These are phyloP conservation scores for Leccinellum rugosiceps DNA, from an alignment of 768 basidiomycete genomes.

Conservation along the genomic window DNA sequence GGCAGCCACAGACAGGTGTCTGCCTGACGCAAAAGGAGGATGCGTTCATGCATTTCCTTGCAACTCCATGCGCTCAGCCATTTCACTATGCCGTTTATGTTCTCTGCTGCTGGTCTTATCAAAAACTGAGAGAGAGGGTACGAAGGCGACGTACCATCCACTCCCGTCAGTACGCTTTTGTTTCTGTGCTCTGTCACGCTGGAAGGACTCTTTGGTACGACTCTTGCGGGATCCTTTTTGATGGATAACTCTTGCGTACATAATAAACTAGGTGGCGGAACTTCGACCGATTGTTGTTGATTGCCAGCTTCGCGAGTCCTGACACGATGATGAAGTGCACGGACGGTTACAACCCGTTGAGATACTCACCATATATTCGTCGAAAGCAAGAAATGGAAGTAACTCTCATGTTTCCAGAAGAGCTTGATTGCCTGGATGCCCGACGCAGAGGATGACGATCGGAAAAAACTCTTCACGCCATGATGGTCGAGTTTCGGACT, in stretches of 20 bases:
- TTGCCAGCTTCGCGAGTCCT: neutral
- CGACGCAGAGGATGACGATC: too few species aligned
- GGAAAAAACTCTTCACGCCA: too few species aligned
- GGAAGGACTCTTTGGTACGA: neutral
- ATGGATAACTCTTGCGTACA: neutral
- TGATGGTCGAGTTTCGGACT: too few species aligned
- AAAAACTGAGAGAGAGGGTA: neutral
- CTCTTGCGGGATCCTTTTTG: neutral
- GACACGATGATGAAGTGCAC: neutral
- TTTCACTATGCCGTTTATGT: slow-evolving; percentile 1
- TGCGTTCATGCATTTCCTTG: slow-evolving; percentile 1
- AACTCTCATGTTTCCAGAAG: too few species aligned
- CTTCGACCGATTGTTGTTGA: neutral
- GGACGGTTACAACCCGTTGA: too few species aligned
- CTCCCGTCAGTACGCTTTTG: neutral
- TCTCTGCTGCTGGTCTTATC: neutral
- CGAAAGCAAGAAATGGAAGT: too few species aligned
- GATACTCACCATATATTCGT: too few species aligned
- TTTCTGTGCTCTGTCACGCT: neutral
- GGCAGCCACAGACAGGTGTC: slow-evolving; percentile 14
- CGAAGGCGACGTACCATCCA: neutral
- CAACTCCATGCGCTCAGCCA: slow-evolving; percentile 6
- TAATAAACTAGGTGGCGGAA: neutral
- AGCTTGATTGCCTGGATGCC: too few species aligned
- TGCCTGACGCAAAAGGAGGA: neutral